A percentile compares a stretch with the other conserved stretches of the same genome.
Conservation (phyloP, 2,329 filamentous ascomycete genomes). For the Plectosphaerella sp. region DNA sequence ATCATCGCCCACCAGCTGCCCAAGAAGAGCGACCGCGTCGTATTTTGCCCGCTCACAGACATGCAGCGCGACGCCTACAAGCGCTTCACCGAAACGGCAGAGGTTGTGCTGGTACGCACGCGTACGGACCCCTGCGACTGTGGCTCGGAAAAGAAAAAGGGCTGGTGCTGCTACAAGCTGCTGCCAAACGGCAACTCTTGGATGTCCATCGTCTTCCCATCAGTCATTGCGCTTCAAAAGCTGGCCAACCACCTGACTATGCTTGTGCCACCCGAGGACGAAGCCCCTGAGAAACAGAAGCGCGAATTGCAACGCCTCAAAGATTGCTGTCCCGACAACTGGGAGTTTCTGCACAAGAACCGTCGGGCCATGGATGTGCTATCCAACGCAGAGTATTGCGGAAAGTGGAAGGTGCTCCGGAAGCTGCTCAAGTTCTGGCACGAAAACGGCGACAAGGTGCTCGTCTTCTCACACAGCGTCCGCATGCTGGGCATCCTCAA, state of each 20-base stretch:
- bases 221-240: constrained; percentile 78
- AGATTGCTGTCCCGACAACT: constrained; percentile 68
- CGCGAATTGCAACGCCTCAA: constrained; percentile 72
- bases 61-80: constrained; percentile 80
- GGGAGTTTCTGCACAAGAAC: constrained; percentile 68
- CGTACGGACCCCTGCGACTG: constrained; percentile 68
- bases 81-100: constrained; percentile 69
- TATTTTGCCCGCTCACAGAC: constrained; percentile 88
- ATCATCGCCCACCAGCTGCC: constrained; percentile 89
- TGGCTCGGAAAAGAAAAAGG: constrained; percentile 60
- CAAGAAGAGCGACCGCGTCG: constrained; percentile 89
- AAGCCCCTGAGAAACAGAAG: constrained; percentile 67
- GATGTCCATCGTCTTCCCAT: constrained; percentile 78
- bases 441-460: constrained; percentile 82
- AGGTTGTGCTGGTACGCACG: constrained; percentile 63
- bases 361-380: constrained; percentile 77
- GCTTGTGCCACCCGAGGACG: constrained; percentile 61
- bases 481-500: constrained; percentile 78
- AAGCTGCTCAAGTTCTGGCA: constrained; percentile 89
- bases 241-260: constrained; percentile 90
- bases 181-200: constrained; percentile 62
- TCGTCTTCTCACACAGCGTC: constrained; percentile 93
- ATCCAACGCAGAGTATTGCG: constrained; percentile 86
- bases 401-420: constrained; percentile 91
- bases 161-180: constrained; percentile 71